Evolutionary conservation across 2,329 filamentous ascomycete species (phyloP).

Genomic region (Zelopaecilomyces penicillatus): DNA sequence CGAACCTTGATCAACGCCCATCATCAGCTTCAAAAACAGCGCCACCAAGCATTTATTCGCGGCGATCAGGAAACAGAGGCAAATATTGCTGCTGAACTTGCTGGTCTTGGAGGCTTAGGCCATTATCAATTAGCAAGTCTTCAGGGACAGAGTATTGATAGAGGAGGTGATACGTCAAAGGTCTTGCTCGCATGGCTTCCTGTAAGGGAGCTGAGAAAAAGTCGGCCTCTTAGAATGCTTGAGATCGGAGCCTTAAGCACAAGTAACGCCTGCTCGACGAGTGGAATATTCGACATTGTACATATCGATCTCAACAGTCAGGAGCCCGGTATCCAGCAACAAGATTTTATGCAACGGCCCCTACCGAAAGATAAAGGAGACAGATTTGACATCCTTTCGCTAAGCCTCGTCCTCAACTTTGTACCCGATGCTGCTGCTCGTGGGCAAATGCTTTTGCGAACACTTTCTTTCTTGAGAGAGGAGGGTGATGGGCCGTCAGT

Average conservation of each 20-base stretch:
- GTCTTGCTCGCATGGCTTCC: slow-evolving; percentile 56
- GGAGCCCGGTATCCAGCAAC: slow-evolving; percentile 68
- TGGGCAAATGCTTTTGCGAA: slow-evolving; percentile 79
- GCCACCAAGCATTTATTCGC: slow-evolving; percentile 43
- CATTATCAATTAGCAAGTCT: slow-evolving; percentile 60
- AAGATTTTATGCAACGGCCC: slow-evolving; percentile 89
- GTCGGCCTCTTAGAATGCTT: slow-evolving; percentile 53
- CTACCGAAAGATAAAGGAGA: slow-evolving; percentile 54
- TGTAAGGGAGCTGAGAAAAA: slow-evolving; percentile 17
- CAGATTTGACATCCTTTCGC: slow-evolving; percentile 79
- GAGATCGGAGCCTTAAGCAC: slow-evolving; percentile 85
- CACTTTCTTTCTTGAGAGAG: slow-evolving; percentile 57
- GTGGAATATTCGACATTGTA: slow-evolving; percentile 61
- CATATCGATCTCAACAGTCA: slow-evolving; percentile 90
- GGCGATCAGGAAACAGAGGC: slow-evolving; percentile 42
- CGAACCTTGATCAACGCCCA: slow-evolving; percentile 57
- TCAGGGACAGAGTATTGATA: slow-evolving; percentile 57
- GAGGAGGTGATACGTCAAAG: slow-evolving; percentile 59
- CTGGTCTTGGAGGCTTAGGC: slow-evolving; percentile 50
- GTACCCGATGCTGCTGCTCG: slow-evolving; percentile 68
- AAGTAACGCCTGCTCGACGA: slow-evolving; percentile 73
- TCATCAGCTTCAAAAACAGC: slow-evolving; percentile 56
- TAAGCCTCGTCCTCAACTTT: slow-evolving; percentile 91
- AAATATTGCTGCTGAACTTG: slow-evolving; percentile 44
- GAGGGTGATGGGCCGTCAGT: slow-evolving; percentile 9